Evolutionary conservation across 805 yeast genomes (phyloP), one percentile per base, ranked within the genome.

Genomic region (Lipomyces japonicus): DNA sequence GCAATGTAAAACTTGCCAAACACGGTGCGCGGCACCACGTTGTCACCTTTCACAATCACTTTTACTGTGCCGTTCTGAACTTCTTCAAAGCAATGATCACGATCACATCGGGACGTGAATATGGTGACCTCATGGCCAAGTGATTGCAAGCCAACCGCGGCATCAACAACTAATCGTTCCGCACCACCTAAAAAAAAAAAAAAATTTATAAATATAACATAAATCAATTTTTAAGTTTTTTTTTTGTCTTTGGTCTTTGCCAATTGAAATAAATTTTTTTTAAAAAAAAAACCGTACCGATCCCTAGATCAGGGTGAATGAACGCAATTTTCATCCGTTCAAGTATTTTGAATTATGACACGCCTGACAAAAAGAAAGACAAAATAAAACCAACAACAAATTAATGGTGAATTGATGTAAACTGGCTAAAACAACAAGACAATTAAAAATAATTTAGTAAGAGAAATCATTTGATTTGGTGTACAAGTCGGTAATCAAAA

Each of bases 221-320:
- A 18, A 25, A 16, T n/a, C 10, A 28, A 19, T 19, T 19, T 18
- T n/a, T n/a, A n/a, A n/a, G n/a, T n/a, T n/a, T 2, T 14, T 24
- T 10, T 10, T 14, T 26, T 16, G 18, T 6, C n/a, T 9, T n/a
- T 6, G 41, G 42, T 21, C 23, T 19, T 25, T 26, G 12, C 19
- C n/a, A 25, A 23, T 9, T n/a, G 46, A 16, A 46, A 19, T 21
- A 23, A 26, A 35, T 10, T 22, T 22, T 25, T 38, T 14, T 28
- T 38, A 41, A 3, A 6, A n/a, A 21, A 7, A 3, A 34, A 32
- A 4, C 43, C 67, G 21, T 52, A 58, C 89, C 98, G 50, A 91
- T 91, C 0, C 98, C 98, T 46, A 93, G 71, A 69, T 93, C 98
- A 0, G 98, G 98, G 64, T 93, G 98, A 3, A 93, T 69, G 61